phyloP scores from a whole-genome alignment of 345 rosid genomes.

The Eucalyptus grandis region DNA sequence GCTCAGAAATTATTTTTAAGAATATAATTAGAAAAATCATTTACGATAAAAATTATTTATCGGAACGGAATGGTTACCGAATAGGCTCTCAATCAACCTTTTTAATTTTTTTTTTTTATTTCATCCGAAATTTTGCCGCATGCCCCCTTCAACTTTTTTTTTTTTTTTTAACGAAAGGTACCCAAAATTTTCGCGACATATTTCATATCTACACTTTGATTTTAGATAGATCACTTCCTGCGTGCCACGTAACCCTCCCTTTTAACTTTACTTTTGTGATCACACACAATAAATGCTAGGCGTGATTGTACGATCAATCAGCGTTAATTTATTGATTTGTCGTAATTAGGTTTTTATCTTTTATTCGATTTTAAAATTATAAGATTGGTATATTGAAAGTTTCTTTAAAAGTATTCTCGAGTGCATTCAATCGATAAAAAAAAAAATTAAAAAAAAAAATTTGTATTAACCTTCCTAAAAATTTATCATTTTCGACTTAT shows the following conservation, averaged over 20 bases:
- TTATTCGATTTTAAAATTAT: neutral
- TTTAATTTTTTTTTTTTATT: neutral
- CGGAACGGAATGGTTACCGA: rapidly evolving
- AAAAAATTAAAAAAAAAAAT: neutral
- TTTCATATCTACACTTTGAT: neutral
- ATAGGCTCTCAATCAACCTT: rapidly evolving
- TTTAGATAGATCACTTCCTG: neutral
- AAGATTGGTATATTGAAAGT: neutral
- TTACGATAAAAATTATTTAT: rapidly evolving
- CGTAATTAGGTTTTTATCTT: neutral
- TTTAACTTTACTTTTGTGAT: neutral
- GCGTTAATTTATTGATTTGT: neutral
- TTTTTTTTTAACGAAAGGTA: neutral
- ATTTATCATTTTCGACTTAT: neutral
- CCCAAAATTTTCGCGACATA: neutral
- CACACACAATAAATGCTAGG: neutral
- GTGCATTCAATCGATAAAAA: neutral
- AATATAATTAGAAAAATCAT: rapidly evolving
- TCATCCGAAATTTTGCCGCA: neutral
- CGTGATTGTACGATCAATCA: too few relatives aligned
- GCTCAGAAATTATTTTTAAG: rapidly evolving
- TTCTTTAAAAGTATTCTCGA: neutral
- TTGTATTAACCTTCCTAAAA: neutral
- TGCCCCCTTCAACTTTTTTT: neutral
- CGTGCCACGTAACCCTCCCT: neutral